Base-by-base conservation (phyloP, 208 protist genomes). In the Acanthamoeba rhysodes region DNA sequence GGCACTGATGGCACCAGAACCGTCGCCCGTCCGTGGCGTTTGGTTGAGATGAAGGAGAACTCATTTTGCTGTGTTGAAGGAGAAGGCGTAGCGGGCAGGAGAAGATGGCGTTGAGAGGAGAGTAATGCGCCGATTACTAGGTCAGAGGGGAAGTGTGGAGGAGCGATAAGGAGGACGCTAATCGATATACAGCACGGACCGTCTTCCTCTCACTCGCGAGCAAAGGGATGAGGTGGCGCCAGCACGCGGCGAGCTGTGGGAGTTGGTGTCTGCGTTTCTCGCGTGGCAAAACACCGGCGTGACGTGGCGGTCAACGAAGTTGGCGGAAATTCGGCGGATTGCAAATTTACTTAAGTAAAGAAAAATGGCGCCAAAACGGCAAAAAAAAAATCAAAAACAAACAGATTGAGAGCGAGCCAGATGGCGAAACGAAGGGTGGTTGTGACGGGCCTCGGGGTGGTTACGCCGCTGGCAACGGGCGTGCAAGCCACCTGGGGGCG, bases 401-500 rank as follows among this genome's bases (percentile, higher is more conserved):
- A 50, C 45, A 50, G 12, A 14, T 16, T 50, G 10, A 9, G 45
- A 20, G 53, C 8, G 16, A 57, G 16, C 1, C 53, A 24, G 22
- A 62, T 62, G 55, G 5, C 57, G 7, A 22, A 41, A 27, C 96
- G 98, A 18, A 98, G 99, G 55, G 99, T 99, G 7, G 99, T 99
- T 4, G 98, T 99, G 14, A 99, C 98, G 0, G 99, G 99, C 0
- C 95, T 99, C 18, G 99, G 99, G 41, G 53, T 98, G 12, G 98
- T 99, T 14, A 99, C 98, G 6, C 99, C 99, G 12, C 96, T 99
- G 20, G 99, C 98, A 29, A 45, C 98, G 9, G 96, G 94, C n/a
- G 97, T 98, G 4, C 18, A 96, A 8, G 66, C 94, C 22, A 98
- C 98, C 24, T 99, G 99, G 98, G 53, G 90, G 2, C 94, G 95